Conservation (phyloP, 2,329 filamentous ascomycete genomes). For the Pestalotiopsis sp. region DNA sequence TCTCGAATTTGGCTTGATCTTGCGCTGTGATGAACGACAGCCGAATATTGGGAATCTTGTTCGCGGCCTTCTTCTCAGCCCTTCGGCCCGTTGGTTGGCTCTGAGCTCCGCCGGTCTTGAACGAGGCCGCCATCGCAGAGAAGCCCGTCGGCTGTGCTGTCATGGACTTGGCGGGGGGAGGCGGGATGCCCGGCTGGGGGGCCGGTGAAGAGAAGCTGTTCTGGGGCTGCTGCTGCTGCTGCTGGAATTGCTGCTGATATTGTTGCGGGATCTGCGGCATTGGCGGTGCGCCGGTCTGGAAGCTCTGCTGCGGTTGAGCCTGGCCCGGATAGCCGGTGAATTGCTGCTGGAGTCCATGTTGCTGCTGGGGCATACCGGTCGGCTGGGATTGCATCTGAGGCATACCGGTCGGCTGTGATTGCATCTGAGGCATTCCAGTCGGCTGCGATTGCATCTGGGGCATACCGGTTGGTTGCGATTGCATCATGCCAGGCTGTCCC, state of each 20-base stretch:
- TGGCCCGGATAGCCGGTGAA: slow-evolving; percentile 47
- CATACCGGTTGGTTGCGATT: slow-evolving; percentile 55
- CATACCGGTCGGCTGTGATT: background rate
- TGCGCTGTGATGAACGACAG: slow-evolving; percentile 94
- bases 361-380: slow-evolving; percentile 51
- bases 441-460: slow-evolving; percentile 35
- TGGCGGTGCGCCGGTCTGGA: slow-evolving; percentile 61
- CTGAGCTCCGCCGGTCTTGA: slow-evolving; percentile 54
- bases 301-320: slow-evolving; percentile 59
- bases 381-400: slow-evolving; percentile 51
- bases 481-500: slow-evolving; percentile 49
- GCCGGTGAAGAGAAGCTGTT: slow-evolving; percentile 49
- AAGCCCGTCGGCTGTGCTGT: slow-evolving; percentile 70
- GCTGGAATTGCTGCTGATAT: slow-evolving; percentile 61
- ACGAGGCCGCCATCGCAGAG: slow-evolving; percentile 67
- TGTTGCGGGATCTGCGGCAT: slow-evolving; percentile 63
- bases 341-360: slow-evolving; percentile 49
- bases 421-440: slow-evolving; percentile 34
- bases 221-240: slow-evolving; percentile 42
- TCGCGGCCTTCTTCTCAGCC: slow-evolving; percentile 52
- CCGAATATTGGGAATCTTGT: slow-evolving; percentile 90
- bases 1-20: slow-evolving; percentile 97
- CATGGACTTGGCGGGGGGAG: slow-evolving; percentile 60
- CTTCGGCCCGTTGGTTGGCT: slow-evolving; percentile 46
- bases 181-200: slow-evolving; percentile 50